These are phyloP conservation scores for Chionographis japonica DNA, from an alignment of 106 monocot species.

Conservation along the genomic window DNA sequence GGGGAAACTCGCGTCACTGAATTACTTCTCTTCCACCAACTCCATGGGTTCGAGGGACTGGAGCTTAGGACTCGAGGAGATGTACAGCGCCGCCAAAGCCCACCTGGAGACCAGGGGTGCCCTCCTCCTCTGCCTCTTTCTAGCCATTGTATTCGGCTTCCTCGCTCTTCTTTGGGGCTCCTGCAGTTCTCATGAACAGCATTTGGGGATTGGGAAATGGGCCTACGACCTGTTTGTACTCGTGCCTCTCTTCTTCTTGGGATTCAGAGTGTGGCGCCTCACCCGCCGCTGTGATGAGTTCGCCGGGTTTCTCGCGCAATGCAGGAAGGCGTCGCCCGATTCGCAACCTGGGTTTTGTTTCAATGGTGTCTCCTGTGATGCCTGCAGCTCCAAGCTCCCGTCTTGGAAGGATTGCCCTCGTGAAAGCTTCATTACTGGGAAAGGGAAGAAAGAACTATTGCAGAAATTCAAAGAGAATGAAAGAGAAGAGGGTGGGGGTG, in stretches of 20 bases:
- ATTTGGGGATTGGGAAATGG: not conserved
- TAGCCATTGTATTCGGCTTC: not conserved
- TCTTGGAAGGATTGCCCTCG: not conserved
- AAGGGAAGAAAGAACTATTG: not conserved
- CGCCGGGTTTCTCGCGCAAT: not conserved
- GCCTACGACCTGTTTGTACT: slow-evolving; percentile 13
- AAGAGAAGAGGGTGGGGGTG: not conserved
- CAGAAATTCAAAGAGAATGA: not conserved
- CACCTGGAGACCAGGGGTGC: not conserved
- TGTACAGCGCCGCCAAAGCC: not conserved
- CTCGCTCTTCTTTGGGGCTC: slow-evolving; percentile 8
- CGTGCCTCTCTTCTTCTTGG: slow-evolving; percentile 9
- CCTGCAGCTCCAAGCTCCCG: not conserved
- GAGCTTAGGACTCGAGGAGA: too few relatives aligned
- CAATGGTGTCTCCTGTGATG: not conserved
- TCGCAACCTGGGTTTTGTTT: not conserved
- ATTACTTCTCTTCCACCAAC: too few relatives aligned
- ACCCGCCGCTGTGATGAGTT: not conserved
- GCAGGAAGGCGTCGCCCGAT: not conserved
- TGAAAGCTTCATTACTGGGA: not conserved
- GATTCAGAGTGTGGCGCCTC: not conserved
- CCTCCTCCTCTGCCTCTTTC: not conserved
- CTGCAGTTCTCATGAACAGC: not conserved
- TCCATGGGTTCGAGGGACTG: too few relatives aligned
- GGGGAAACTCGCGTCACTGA: too few relatives aligned